phyloP scores from a whole-genome alignment of 2,329 filamentous ascomycete genomes.

The Phyllosticta paracitricarpa region DNA sequence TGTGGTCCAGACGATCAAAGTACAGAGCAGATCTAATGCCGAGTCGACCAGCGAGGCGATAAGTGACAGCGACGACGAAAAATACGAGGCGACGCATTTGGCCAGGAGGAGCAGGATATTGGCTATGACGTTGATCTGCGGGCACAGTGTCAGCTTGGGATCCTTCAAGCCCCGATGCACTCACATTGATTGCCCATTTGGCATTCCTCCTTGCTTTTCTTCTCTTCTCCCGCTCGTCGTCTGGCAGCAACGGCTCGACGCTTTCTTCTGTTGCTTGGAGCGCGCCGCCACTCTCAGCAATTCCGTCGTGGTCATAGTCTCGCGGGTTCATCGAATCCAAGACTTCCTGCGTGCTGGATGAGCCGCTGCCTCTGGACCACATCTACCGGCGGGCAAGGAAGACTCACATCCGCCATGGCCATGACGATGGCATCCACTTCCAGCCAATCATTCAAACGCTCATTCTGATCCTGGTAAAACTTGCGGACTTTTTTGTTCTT shows the following conservation, averaged over 20 bases:
- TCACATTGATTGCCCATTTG: slow-evolving; percentile 46
- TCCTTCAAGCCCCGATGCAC: slow-evolving; percentile 1
- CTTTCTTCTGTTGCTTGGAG: slow-evolving; percentile 40
- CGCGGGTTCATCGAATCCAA: slow-evolving; percentile 49
- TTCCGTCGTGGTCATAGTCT: slow-evolving; percentile 47
- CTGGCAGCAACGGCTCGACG: slow-evolving; percentile 46
- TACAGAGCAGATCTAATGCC: slow-evolving; percentile 50
- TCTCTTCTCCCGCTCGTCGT: slow-evolving; percentile 43
- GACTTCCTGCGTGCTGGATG: slow-evolving; percentile 20
- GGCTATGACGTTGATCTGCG: slow-evolving; percentile 47
- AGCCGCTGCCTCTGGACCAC: slow-evolving; percentile 21
- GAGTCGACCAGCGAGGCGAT: slow-evolving; percentile 54
- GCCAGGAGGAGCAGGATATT: slow-evolving; percentile 48
- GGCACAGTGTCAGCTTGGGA: not conserved
- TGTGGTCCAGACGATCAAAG: slow-evolving; percentile 51
- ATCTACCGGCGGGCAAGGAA: too few species aligned
- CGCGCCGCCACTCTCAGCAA: slow-evolving; percentile 40
- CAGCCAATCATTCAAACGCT: slow-evolving; percentile 46
- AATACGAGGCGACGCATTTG: slow-evolving; percentile 46
- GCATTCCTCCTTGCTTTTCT: slow-evolving; percentile 39
- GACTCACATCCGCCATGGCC: slow-evolving; percentile 37
- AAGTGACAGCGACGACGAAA: slow-evolving; percentile 49
- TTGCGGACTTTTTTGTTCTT: slow-evolving; percentile 42
- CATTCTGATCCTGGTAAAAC: slow-evolving; percentile 48
- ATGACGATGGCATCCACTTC: slow-evolving; percentile 50